A percentile compares a stretch with the other conserved stretches of the same genome.
These are phyloP conservation scores for Tolypocladium endophyticum DNA, from an alignment of 2,329 filamentous ascomycete genomes.

Conservation along the genomic window DNA sequence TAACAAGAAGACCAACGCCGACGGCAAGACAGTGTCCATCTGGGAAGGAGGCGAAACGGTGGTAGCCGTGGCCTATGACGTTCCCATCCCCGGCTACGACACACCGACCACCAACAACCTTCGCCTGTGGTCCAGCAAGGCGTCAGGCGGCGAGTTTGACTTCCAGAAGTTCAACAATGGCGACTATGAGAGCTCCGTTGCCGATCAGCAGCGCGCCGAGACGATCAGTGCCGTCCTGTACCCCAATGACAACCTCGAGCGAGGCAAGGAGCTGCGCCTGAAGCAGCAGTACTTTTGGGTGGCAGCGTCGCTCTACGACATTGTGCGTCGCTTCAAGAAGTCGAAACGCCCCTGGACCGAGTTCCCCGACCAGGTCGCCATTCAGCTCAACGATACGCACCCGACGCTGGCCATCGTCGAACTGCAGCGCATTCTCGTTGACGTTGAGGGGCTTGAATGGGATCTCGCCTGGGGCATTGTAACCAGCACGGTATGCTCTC, in stretches of 20 bases:
- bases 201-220: conserved; percentile 97
- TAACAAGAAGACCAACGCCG: conserved; percentile 60
- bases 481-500: conserved; percentile 44
- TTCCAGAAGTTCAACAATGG: conserved; percentile 99
- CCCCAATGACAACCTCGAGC: conserved; percentile 93
- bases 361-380: conserved; percentile 90
- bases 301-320: conserved; percentile 89
- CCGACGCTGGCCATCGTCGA: conserved; percentile 94
- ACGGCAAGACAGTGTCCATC: conserved; percentile 61
- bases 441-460: conserved; percentile 87
- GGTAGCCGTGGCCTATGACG: conserved; percentile 85
- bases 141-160: conserved; percentile 93
- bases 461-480: conserved; percentile 83
- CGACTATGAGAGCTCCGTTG: conserved; percentile 94
- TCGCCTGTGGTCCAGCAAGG: conserved; percentile 94
- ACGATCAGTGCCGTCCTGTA: conserved; percentile 97
- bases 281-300: conserved; percentile 99
- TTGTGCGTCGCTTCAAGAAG: conserved; percentile 97
- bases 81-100: conserved; percentile 80
- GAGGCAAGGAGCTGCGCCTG: conserved; percentile 90
- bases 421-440: conserved; percentile 82
- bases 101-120: conserved; percentile 93
- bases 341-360: conserved; percentile 81
- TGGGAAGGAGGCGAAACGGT: conserved; percentile 96
- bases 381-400: conserved; percentile 97